These are phyloP conservation scores for Helminthosporium solani DNA, from an alignment of 2,329 filamentous ascomycete genomes.

Conservation along the genomic window DNA sequence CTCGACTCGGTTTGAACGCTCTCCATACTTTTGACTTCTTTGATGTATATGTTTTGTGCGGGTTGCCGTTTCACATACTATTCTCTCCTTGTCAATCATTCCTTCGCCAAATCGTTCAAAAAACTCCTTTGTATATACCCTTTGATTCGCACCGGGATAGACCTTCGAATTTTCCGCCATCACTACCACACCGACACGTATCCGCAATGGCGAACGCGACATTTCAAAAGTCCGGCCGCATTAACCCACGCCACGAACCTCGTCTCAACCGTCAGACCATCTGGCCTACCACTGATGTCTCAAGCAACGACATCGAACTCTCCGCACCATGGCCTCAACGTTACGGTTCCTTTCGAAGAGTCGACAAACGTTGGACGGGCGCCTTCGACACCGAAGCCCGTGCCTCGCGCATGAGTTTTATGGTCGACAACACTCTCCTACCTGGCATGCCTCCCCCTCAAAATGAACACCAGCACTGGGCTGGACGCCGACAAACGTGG, in stretches of 20 bases:
- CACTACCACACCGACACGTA: too few species aligned
- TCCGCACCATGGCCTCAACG: constrained; percentile 8
- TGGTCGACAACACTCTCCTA: constrained; percentile 18
- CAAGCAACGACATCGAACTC: constrained; percentile 4
- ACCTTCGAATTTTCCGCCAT: too few species aligned
- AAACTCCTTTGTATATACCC: too few species aligned
- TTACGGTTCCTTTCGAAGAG: constrained; percentile 3
- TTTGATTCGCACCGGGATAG: too few species aligned
- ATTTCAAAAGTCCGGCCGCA: not conserved
- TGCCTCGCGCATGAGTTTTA: constrained; percentile 19
- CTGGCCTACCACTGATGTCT: constrained; percentile 3
- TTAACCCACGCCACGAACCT: not conserved
- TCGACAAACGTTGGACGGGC: constrained; percentile 12
- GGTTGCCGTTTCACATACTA: too few species aligned
- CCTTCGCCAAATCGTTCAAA: too few species aligned
- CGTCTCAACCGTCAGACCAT: constrained; percentile 6
- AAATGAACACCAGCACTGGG: constrained; percentile 14
- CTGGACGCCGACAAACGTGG: constrained; percentile 19
- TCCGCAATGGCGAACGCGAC: not conserved
- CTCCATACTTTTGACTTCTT: too few species aligned
- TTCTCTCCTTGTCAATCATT: too few species aligned
- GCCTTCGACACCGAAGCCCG: constrained; percentile 22
- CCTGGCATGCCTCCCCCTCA: constrained; percentile 8
- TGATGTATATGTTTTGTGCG: too few species aligned
- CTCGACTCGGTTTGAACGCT: too few species aligned